Evolutionary conservation across 2,329 filamentous ascomycete genomes (phyloP), one percentile per base, ranked within the genome.

Genomic region (Hypoxylon sp.): DNA sequence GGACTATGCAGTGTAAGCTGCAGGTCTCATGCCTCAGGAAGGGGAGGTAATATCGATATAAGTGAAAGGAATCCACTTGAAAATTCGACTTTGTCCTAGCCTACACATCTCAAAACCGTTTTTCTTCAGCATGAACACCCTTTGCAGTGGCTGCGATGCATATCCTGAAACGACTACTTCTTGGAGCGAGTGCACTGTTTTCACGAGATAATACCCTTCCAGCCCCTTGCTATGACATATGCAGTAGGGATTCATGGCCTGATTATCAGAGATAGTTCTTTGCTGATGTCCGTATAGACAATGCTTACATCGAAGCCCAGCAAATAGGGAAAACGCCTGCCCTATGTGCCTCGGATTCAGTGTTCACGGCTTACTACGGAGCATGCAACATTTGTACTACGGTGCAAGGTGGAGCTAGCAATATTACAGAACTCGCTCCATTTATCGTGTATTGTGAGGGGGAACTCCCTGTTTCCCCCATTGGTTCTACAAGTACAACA

Each of bases 271-370:
- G 34, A 23, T n/a, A 1, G 1, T 41, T 1, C 39, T 59, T 11
- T 34, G 12, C 9, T 29, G n/a, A 53, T 21, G 8, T 32, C 3
- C 32, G 47, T 14, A 2, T 34, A 66, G 66, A 68, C 5, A 66
- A 63, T 55, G 66, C 41, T 11, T 57, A 53, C n/a, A 1, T 61
- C 16, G 55, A 37, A 43, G 62, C 58, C 27, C 62, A 65, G 21
- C 19, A 8, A 3, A 14, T 19, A 23, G 62, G 62, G 5, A 58
- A 57, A 14, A 12, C 2, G 8, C 3, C 53, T 2, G 27, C 19
- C 6, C 25, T 68, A 39, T 68, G 65, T 52, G 39, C 2, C 3
- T 0, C 43, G 1, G 11, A 37, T 27, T 59, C 57, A 21, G 8
- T 1, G 5, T 68, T 53, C 32, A 34, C 6, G n/a, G 12, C 1